A percentile compares a stretch with the other conserved stretches of the same genome.
Evolutionary conservation across 345 rosid genomes (phyloP).

Genomic region (Camelina sativa): DNA sequence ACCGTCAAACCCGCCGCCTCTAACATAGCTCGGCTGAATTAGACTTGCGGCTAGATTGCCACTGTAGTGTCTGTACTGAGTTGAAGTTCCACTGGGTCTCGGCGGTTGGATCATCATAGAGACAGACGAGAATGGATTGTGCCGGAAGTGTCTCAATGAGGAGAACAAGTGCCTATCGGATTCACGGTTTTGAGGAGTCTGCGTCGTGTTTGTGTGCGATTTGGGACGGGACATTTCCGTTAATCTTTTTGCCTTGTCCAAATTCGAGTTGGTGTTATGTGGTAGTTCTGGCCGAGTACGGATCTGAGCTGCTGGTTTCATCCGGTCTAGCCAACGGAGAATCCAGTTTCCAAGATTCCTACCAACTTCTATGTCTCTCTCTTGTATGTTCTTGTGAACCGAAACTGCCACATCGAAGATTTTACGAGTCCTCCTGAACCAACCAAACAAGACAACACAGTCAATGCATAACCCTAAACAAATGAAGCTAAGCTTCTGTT

Average conservation of each 20-base stretch:
- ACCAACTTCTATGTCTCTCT: slow-evolving; percentile 90
- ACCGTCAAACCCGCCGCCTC: slow-evolving; percentile 47
- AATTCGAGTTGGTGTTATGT: slow-evolving; percentile 36
- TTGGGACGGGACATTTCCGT: slow-evolving; percentile 48
- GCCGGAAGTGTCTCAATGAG: slow-evolving; percentile 50
- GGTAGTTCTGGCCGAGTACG: slow-evolving; percentile 48
- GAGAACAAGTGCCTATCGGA: slow-evolving; percentile 61
- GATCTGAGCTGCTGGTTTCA: slow-evolving; percentile 94
- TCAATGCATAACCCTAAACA: slow-evolving; percentile 5
- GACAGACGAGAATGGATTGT: slow-evolving; percentile 62
- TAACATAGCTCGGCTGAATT: slow-evolving; percentile 36
- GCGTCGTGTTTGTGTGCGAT: slow-evolving; percentile 45
- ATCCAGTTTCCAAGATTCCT: slow-evolving; percentile 87
- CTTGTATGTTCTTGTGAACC: slow-evolving; percentile 74
- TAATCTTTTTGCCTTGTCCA: slow-evolving; percentile 51
- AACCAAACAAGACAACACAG: not conserved
- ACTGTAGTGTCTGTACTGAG: slow-evolving; percentile 65
- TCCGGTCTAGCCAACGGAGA: slow-evolving; percentile 76
- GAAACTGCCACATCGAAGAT: slow-evolving; percentile 66
- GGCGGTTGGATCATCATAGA: slow-evolving; percentile 67
- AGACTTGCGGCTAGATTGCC: slow-evolving; percentile 33
- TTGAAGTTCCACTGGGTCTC: slow-evolving; percentile 54
- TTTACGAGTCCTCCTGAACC: slow-evolving; percentile 62
- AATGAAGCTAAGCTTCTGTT: slow-evolving; percentile 12
- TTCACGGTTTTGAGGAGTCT: slow-evolving; percentile 51